A percentile compares a stretch with the other conserved stretches of the same genome.
Evolutionary conservation across 2,329 filamentous ascomycete species (phyloP).

Genomic region (Penicillium fuscoglaucum): DNA sequence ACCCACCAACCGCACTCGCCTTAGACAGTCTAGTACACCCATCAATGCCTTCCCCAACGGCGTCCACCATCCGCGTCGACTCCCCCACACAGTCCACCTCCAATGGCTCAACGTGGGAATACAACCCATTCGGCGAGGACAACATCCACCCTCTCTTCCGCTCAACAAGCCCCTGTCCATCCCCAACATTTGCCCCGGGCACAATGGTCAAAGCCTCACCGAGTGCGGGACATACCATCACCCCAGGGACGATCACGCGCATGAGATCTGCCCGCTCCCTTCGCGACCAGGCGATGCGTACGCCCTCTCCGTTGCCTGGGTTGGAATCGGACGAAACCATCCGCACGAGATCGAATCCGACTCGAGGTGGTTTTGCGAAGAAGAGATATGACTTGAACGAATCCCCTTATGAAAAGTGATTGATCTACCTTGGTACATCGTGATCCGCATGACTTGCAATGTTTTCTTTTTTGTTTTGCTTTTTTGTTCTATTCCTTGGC

Average conservation of each 20-base stretch:
- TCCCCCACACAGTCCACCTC: conserved; percentile 13
- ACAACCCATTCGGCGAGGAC: conserved; percentile 43
- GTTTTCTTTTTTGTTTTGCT: conserved; percentile 1
- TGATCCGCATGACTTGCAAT: conserved; percentile 4
- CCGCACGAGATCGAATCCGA: conserved; percentile 1
- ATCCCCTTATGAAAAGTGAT: conserved; percentile 31
- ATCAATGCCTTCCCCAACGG: conserved; percentile 19
- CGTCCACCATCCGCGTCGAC: conserved; percentile 23
- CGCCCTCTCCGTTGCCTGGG: conserved; percentile 14
- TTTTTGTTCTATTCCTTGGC: neutral
- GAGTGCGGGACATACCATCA: conserved; percentile 55
- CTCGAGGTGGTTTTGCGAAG: conserved; percentile 24
- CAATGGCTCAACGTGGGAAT: conserved; percentile 18
- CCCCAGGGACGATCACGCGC: conserved; percentile 37
- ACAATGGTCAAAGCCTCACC: conserved; percentile 59
- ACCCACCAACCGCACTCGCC: conserved; percentile 24
- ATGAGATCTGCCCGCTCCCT: conserved; percentile 40
- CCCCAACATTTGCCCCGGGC: conserved; percentile 52
- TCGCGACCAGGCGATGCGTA: conserved; percentile 18
- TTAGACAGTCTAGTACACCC: conserved; percentile 28
- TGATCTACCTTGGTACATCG: conserved; percentile 9
- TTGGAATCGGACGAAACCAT: neutral
- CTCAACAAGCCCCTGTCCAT: conserved; percentile 53
- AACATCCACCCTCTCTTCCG: conserved; percentile 62
- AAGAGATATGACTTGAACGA: conserved; percentile 32